Conservation (phyloP, 2,329 filamentous ascomycete species). For the Monilinia fructicola region DNA sequence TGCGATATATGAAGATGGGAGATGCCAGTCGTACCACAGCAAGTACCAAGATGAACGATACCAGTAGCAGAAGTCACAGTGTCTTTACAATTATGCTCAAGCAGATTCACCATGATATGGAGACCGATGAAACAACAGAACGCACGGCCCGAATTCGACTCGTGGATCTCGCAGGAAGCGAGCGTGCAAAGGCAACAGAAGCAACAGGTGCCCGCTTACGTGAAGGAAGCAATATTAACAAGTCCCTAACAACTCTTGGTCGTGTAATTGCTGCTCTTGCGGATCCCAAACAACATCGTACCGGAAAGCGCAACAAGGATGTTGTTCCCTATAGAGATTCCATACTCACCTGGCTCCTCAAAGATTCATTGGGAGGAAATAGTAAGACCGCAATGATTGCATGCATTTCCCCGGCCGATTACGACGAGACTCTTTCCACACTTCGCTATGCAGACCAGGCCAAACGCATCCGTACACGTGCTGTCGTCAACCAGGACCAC, state of each 20-base stretch:
- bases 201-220: constrained; percentile 87
- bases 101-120: constrained; percentile 96
- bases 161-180: constrained; percentile 91
- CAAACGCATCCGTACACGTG: constrained; percentile 92
- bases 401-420: constrained; percentile 91
- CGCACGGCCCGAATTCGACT: constrained; percentile 89
- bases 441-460: constrained; percentile 96
- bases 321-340: constrained; percentile 93
- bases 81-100: constrained; percentile 98
- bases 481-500: constrained; percentile 93
- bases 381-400: constrained; percentile 99
- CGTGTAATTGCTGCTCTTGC: constrained; percentile 90
- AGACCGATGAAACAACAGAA: constrained; percentile 97
- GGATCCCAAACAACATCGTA: constrained; percentile 62
- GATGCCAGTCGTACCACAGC: constrained; percentile 86
- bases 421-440: constrained; percentile 94
- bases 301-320: constrained; percentile 62
- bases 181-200: constrained; percentile 92
- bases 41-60: constrained; percentile 99
- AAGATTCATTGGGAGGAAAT: constrained; percentile 94
- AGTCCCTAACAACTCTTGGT: constrained; percentile 91
- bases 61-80: constrained; percentile 90
- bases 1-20: constrained; percentile 86
- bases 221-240: constrained; percentile 98
- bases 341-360: constrained; percentile 79